phyloP scores from a whole-genome alignment of 305 asterid species.

The Andrographis paniculata region DNA sequence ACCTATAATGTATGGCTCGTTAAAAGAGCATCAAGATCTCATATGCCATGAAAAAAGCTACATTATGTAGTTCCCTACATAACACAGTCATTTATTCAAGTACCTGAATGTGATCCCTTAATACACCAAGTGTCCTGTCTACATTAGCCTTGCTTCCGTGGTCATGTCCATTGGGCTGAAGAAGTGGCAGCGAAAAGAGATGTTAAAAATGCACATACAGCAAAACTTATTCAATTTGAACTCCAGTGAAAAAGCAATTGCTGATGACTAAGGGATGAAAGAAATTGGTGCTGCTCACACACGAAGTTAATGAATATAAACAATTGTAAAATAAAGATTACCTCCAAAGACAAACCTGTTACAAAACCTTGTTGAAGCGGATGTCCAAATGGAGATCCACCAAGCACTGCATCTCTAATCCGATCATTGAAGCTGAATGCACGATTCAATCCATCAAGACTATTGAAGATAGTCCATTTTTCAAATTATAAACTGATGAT shows the following conservation, averaged over 20 bases:
- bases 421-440: constrained; percentile 90
- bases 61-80: not conserved
- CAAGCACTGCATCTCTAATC: constrained; percentile 87
- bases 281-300: no score
- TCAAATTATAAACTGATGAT: not conserved
- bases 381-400: constrained; percentile 99
- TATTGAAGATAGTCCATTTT: not conserved
- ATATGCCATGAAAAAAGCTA: not conserved
- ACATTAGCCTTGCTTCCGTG: constrained; percentile 52
- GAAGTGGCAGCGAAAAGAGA: constrained; percentile 9
- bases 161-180: constrained; percentile 83
- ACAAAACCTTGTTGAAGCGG: constrained; percentile 94
- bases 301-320: not conserved
- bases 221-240: constrained; percentile 3
- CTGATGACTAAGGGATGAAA: not conserved
- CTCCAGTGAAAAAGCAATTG: constrained; percentile 10
- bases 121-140: constrained; percentile 55
- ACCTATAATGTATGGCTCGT: not conserved
- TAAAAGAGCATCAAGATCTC: not conserved
- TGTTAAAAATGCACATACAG: not conserved
- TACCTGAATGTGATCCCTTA: constrained; percentile 95
- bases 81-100: not conserved
- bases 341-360: constrained; percentile 88
- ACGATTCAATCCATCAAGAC: constrained; percentile 3
- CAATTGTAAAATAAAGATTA: constrained; percentile 27